Evolutionary conservation across 441 rosid genomes (phyloP), one percentile per base, ranked within the genome.

Genomic region (Lepidium campestre): DNA sequence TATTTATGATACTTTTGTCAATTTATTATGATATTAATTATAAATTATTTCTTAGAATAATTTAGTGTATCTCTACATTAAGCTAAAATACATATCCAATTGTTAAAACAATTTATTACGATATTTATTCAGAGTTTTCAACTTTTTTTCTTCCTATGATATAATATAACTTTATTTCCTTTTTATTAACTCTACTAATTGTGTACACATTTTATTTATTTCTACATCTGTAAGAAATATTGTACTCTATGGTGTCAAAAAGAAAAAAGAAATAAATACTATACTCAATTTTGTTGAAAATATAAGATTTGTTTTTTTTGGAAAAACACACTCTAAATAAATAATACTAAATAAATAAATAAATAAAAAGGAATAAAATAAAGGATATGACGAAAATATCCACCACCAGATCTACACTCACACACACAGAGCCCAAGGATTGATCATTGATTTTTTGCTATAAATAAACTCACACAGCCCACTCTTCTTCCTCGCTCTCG

Each of bases 401-500:
- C 3, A 23, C 65, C 77, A 67, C 77, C 72, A 67, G 77, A 74
- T 74, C 77, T 74, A 55, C 67, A 20, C 40, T 19, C 14, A 27
- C 8, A 12, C 1, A 53, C 45, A 67, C 47, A 52, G 17, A 58
- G 72, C 17, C 68, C 58, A 60, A 61, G 4, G 69, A 46, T 14
- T 1, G 10, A 37, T 45, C 46, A 53, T 25, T 9, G 10, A 12
- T 10, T 35, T 73, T 50, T 62, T 25, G 54, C 75, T 75, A 75
- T 75, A 75, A 75, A 75, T 74, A 75, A 57, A 57, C 52, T 20
- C 65, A 68, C 71, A 64, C 35, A 69, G 58, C 57, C 72, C 71
- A 75, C 78, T 70, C 75, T 64, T 37, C 20, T 64, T 75, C 72
- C 70, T 75, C 75, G 78, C 64, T 62, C 69, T 56, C 58, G 5